These are phyloP conservation scores for Coelastrella sp. DNA, from an alignment of 139 green algal species.

Conservation along the genomic window DNA sequence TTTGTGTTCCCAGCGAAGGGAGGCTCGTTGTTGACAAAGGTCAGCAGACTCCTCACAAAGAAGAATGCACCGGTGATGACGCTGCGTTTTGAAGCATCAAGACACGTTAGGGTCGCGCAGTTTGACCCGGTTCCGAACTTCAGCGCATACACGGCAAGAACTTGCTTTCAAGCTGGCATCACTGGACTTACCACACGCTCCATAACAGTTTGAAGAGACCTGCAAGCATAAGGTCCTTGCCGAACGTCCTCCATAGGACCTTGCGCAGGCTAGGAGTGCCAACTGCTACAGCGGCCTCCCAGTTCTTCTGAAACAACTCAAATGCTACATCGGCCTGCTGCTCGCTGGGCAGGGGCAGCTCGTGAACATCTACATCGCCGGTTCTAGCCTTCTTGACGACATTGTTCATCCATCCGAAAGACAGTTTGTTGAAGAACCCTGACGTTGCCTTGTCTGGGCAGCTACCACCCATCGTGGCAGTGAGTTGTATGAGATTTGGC, in stretches of 20 bases:
- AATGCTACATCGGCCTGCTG: slow-evolving; percentile 58
- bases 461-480: background rate
- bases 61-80: slow-evolving; percentile 71
- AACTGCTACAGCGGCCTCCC: slow-evolving; percentile 28
- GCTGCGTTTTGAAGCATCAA: background rate
- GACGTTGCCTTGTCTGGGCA: slow-evolving; percentile 36
- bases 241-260: slow-evolving; percentile 57
- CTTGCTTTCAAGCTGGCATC: too few species aligned
- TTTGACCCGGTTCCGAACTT: background rate
- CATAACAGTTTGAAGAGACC: slow-evolving; percentile 62
- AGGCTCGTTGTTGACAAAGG: slow-evolving; percentile 67
- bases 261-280: slow-evolving; percentile 44
- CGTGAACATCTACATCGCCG: slow-evolving; percentile 55
- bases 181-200: slow-evolving; percentile 36
- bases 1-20: slow-evolving; percentile 47
- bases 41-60: slow-evolving; percentile 75
- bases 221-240: slow-evolving; percentile 49
- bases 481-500: too few species aligned
- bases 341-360: slow-evolving; percentile 61
- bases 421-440: slow-evolving; percentile 43
- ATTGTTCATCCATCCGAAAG: slow-evolving; percentile 54
- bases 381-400: slow-evolving; percentile 51
- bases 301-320: slow-evolving; percentile 54
- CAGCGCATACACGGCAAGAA: background rate
- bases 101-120: background rate